Conservation (phyloP, 1,284 basidiomycete species). For the Ustilago cynodontis region DNA sequence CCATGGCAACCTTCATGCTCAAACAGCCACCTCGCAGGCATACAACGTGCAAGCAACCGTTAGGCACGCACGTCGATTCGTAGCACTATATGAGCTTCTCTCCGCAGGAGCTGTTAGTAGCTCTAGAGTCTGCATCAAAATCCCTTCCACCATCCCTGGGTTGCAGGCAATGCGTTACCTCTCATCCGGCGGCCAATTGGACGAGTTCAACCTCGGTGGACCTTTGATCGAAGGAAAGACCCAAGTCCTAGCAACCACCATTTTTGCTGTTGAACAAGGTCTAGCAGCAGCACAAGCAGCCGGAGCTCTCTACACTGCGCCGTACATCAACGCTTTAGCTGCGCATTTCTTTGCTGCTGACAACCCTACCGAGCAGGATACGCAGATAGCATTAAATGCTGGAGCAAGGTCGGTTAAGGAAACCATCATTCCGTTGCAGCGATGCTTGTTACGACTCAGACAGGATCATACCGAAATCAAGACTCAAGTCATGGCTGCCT, state of each 20-base stretch:
- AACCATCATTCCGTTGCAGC: constrained; percentile 23
- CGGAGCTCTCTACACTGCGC: constrained; percentile 22
- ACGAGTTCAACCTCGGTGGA: constrained; percentile 25
- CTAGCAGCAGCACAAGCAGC: constrained; percentile 32
- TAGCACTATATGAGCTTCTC: constrained; percentile 31
- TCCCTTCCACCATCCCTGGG: constrained; percentile 28
- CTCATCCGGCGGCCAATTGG: constrained; percentile 23
- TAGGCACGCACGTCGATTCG: constrained; percentile 27
- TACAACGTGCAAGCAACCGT: constrained; percentile 24
- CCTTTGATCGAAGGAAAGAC: constrained; percentile 21
- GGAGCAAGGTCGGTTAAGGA: constrained; percentile 15
- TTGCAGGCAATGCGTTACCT: constrained; percentile 41
- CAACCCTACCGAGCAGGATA: background rate
- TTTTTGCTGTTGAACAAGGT: constrained; percentile 36
- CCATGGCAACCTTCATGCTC: constrained; percentile 29
- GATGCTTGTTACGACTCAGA: constrained; percentile 16
- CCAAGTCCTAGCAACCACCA: constrained; percentile 29
- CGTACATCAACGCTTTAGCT: constrained; percentile 39
- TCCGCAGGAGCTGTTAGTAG: constrained; percentile 6
- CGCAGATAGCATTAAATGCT: background rate
- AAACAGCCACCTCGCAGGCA: constrained; percentile 27
- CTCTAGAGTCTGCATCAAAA: constrained; percentile 29
- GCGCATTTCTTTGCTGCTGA: constrained; percentile 30
- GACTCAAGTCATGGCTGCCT: constrained; percentile 29
- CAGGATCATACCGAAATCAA: constrained; percentile 12